Conservation (phyloP, 192 early-diverging fungal genomes). For the Coemansia sp. region DNA sequence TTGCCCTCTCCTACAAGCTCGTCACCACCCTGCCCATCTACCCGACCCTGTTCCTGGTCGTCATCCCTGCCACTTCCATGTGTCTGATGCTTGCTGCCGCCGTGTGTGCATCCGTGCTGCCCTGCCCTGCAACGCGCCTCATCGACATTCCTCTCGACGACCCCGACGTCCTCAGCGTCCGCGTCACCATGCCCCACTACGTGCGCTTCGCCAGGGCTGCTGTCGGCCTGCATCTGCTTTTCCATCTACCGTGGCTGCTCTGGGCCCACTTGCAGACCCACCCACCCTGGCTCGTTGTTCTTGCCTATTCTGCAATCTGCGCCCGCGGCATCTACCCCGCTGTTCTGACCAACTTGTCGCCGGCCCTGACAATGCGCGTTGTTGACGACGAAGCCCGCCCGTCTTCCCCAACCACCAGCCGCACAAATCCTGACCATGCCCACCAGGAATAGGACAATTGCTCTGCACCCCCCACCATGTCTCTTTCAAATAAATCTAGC, state of each 20-base stretch:
- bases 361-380: conserved; percentile 21
- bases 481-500: too few relatives aligned
- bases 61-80: conserved; percentile 15
- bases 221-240: conserved; percentile 12
- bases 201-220: conserved; percentile 7
- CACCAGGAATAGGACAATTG: conserved; percentile 11
- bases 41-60: conserved; percentile 1
- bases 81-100: conserved; percentile 8
- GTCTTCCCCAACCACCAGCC: too few relatives aligned
- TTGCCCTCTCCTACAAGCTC: conserved; percentile 12
- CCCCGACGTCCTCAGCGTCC: conserved; percentile 13
- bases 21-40: conserved; percentile 5
- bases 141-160: conserved; percentile 12
- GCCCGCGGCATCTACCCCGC: conserved; percentile 20
- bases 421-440: not conserved
- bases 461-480: too few relatives aligned
- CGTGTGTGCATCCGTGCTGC: not conserved
- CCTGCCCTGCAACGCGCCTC: not conserved
- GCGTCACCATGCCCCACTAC: conserved; percentile 16
- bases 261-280: too few relatives aligned
- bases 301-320: conserved; percentile 13
- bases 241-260: conserved; percentile 22
- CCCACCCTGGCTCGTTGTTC: conserved; percentile 4
- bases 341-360: conserved; percentile 16
- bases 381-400: not conserved